phyloP scores from a whole-genome alignment of 495 filamentous ascomycete genomes.

The Recurvomyces mirabilis region DNA sequence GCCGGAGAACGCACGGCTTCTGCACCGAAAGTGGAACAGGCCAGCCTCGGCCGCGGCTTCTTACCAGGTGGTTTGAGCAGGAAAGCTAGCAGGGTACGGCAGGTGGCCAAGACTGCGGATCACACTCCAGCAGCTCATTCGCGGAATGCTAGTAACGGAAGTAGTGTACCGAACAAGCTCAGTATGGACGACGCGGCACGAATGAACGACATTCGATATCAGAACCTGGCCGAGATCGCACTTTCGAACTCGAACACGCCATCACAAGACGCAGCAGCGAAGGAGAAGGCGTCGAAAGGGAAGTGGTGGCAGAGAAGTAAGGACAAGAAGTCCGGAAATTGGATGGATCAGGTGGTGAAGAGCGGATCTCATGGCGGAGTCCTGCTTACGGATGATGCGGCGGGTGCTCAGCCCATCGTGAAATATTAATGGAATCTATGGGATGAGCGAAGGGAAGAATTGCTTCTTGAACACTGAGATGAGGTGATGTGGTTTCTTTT shows the following conservation, averaged over 20 bases:
- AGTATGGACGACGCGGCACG: constrained; percentile 16
- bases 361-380: constrained; percentile 20
- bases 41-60: too few species aligned
- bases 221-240: constrained; percentile 5
- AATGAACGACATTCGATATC: constrained; percentile 1
- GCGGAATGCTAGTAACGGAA: too few species aligned
- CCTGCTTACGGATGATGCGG: constrained; percentile 24
- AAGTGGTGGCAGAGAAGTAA: constrained; percentile 25
- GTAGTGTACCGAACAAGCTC: constrained; percentile 20
- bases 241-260: constrained; percentile 1
- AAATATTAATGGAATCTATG: constrained; percentile 22
- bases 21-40: too few species aligned
- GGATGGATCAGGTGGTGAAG: constrained; percentile 26
- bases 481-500: too few species aligned
- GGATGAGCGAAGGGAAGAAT: too few species aligned
- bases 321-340: constrained; percentile 12
- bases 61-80: too few species aligned
- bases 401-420: constrained; percentile 24
- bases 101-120: too few species aligned
- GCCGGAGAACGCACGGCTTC: constrained; percentile 3
- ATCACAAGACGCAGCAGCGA: neutral
- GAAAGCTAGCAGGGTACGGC: too few species aligned
- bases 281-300: constrained; percentile 20
- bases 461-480: too few species aligned
- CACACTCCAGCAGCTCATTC: too few species aligned